phyloP scores from a whole-genome alignment of 306 rosid genomes.

The Castanospermum australe region DNA sequence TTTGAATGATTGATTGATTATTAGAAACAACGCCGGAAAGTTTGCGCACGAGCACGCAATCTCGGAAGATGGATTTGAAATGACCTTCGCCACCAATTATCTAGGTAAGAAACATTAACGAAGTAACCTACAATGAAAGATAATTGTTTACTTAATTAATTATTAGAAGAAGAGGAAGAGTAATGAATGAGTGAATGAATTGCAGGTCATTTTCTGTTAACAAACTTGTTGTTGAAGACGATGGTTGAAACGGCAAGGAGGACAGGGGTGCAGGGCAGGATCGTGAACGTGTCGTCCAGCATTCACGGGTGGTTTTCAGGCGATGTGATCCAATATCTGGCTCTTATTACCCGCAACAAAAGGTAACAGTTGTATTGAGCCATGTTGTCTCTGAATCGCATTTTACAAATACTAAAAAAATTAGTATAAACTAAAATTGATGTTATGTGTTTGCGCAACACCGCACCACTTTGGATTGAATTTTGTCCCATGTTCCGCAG shows the following conservation, averaged over 20 bases:
- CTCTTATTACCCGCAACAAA: conserved; percentile 50
- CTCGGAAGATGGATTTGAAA: conserved; percentile 85
- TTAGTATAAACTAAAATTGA: background rate
- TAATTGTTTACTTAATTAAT: background rate
- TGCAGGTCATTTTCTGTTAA: conserved; percentile 83
- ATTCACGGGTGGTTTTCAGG: conserved; percentile 87
- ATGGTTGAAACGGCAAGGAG: conserved; percentile 70
- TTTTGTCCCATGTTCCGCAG: conserved; percentile 38
- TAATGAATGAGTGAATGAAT: background rate
- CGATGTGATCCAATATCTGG: conserved; percentile 57
- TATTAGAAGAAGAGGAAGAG: background rate
- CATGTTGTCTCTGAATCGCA: no score
- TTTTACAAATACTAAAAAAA: background rate
- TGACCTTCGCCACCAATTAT: conserved; percentile 92
- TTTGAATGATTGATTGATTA: background rate
- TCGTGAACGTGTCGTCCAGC: conserved; percentile 82
- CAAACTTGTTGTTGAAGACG: conserved; percentile 58
- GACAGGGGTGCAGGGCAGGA: conserved; percentile 69
- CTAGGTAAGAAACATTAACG: conserved; percentile 49
- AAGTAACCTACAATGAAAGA: background rate
- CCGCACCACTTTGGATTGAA: conserved; percentile 7
- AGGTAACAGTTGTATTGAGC: conserved; percentile 51
- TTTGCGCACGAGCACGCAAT: conserved; percentile 70
- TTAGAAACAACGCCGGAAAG: conserved; percentile 89
- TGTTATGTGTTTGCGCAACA: conserved; percentile 28